Evolutionary conservation across 1,284 basidiomycete species (phyloP), one percentile per base, ranked within the genome.

Genomic region (Boletus holoroseus): DNA sequence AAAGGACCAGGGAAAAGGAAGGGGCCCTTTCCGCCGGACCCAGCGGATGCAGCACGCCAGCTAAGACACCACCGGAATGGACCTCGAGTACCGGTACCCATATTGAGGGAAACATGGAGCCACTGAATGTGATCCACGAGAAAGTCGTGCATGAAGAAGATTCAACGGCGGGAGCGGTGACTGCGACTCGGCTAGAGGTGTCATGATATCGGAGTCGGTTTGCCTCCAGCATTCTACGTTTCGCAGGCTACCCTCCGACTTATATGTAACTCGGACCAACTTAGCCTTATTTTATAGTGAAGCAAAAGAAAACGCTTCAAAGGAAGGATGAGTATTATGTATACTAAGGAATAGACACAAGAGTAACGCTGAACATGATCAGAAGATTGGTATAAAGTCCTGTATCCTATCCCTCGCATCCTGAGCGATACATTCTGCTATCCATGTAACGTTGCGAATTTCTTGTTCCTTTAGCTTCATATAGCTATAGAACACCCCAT

Each of bases 401-500:
- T 92, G 85, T 72, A 96, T 92, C 71, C 94, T 82, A 64, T 95
- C 91, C 69, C 85, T 83, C 47, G 92, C 92, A 71, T 94, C 88
- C 74, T 96, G 93, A 13, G 91, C 91, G 61, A 96, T 94, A 69
- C 93, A 96, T 74, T 96, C 94, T 49, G 93, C 91, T 70, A 97
- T 94, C 94, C 94, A 98, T 30, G 92, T 95, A 63, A 99, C 71
- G 66, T 92, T 97, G 60, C 96, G 76, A 58, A 99, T 94, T 76
- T 99, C 96, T 76, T 99, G 96, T 75, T 99, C 96, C 78, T 99
- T 99, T 68, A 99, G 76, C 75, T 96, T 97, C 71, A 95, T 78
- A 65, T 94, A 95, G 63, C 85, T 86, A 68, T 94, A 97, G 69
- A 97, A 97, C 34, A 94, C 83, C 31, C 86, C 89, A 62, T 88